Evolutionary conservation across 2,329 filamentous ascomycete species (phyloP), one percentile per base, ranked within the genome.

Genomic region (Teratosphaeriaceae sp.): DNA sequence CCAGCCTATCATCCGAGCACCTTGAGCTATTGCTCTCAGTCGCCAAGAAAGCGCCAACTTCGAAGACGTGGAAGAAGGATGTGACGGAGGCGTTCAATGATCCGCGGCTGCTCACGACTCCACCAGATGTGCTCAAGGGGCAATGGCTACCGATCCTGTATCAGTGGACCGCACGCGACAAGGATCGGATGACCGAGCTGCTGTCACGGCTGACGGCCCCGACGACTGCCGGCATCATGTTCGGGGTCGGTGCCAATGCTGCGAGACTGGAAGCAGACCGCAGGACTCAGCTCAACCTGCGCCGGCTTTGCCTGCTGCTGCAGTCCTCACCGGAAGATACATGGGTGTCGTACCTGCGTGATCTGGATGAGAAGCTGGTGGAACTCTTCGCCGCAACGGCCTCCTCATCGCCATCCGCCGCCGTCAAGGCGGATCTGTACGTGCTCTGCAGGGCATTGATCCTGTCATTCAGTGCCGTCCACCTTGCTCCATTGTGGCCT

Each of bases 161-260:
- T 29, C 88, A 95, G 61, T 95, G 89, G 85, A 76, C 80, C 3
- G 68, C 89, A 12, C 79, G 79, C 13, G 92, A 98, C 63, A 96
- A 94, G 65, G 89, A 96, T 43, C 80, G 85, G 36, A 76, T 98
- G 66, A 72, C 82, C 0, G 92, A 98, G 48, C 71, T 96, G 3
- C 67, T 97, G 7, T 73, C 78, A 27, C 83, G 88, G 16, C 77
- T 98, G 48, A 82, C 82, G 5, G 78, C 89, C 3, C 92, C 92
- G 5, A 88, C 89, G 1, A 90, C 89, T 12, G 92, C 94, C 0
- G 92, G 92, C 7, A 94, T 98, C 54, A 90, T 98, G 61, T 98
- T 98, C 58, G 92, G 92, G n/a, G 92, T 98, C 0, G 94, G 94
- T 9, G 92, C 92, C 5, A 88, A 87, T 18, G 94, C 89, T 33